phyloP scores from a whole-genome alignment of 352 stramenopile species.

The Thalassiosira livingstoniorum region DNA sequence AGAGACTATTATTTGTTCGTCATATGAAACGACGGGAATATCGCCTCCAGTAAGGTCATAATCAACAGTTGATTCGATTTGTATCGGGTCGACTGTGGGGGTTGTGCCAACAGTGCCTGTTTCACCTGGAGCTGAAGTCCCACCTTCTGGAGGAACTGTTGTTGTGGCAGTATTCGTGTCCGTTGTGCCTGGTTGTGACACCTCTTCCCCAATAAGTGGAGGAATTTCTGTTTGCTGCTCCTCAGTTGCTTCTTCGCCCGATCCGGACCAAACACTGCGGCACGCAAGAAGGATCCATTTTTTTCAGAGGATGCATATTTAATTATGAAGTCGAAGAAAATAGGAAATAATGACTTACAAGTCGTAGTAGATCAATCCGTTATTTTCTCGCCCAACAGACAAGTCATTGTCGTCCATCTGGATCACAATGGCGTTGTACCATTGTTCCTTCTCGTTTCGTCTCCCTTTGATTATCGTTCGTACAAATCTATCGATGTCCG shows the following conservation, averaged over 20 bases:
- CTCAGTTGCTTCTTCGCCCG: background rate
- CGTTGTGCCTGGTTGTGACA: too few relatives aligned
- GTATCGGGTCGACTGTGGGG: background rate
- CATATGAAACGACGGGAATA: background rate
- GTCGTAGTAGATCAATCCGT: constrained; percentile 27
- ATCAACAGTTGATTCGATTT: background rate
- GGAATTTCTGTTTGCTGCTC: constrained; percentile 18
- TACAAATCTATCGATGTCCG: background rate
- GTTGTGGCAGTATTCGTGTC: too few relatives aligned
- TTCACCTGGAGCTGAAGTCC: background rate
- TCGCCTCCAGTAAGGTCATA: background rate
- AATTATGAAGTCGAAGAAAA: constrained; percentile 1
- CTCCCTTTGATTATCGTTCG: constrained; percentile 12
- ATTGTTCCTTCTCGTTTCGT: background rate
- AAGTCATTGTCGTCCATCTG: constrained; percentile 34
- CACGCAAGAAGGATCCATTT: background rate
- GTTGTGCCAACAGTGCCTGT: background rate
- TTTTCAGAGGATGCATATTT: background rate
- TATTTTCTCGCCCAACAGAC: background rate
- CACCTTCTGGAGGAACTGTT: background rate
- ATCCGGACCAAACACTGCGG: constrained; percentile 16
- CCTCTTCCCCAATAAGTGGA: too few relatives aligned
- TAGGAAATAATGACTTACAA: constrained; percentile 17
- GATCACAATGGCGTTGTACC: constrained; percentile 32
- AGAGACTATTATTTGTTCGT: background rate